A percentile compares a stretch with the other conserved stretches of the same genome.
Evolutionary conservation across 805 yeast genomes (phyloP).

Genomic region (Yamadazyma endophytica): DNA sequence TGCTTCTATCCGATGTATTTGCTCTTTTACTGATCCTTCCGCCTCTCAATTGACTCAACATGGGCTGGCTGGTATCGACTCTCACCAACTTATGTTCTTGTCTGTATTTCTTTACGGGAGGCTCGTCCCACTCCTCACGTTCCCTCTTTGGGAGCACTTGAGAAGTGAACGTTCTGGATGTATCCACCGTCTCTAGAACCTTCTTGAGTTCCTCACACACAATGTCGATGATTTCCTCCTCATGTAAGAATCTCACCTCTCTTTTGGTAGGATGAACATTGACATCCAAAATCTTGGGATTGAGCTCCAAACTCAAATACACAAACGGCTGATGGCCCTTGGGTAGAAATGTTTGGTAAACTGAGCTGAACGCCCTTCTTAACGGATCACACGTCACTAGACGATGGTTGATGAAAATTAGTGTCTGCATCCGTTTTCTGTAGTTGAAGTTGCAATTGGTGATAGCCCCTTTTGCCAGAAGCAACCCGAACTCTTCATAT

Average conservation of each 20-base stretch:
- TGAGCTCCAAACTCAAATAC: constrained; percentile 64
- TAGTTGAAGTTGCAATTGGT: constrained; percentile 68
- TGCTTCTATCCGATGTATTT: neutral
- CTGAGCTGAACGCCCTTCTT: constrained; percentile 58
- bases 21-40: neutral
- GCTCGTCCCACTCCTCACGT: constrained; percentile 9
- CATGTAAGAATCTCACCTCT: constrained; percentile 81
- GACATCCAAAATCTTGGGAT: constrained; percentile 76
- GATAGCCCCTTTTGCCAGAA: constrained; percentile 52
- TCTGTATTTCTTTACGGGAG: constrained; percentile 26
- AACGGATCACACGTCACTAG: constrained; percentile 81
- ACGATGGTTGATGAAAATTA: constrained; percentile 82
- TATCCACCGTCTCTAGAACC: constrained; percentile 53
- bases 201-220: constrained; percentile 49
- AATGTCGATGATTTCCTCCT: constrained; percentile 75
- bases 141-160: constrained; percentile 43
- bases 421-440: constrained; percentile 62
- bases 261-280: constrained; percentile 95
- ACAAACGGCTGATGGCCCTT: constrained; percentile 73
- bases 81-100: constrained; percentile 68
- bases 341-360: constrained; percentile 67
- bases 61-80: constrained; percentile 62
- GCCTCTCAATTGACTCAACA: constrained; percentile 14
- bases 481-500: constrained; percentile 43
- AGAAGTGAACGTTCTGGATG: constrained; percentile 63